Conservation (phyloP, 2,329 filamentous ascomycete genomes). For the Aspergillus versicolor region DNA sequence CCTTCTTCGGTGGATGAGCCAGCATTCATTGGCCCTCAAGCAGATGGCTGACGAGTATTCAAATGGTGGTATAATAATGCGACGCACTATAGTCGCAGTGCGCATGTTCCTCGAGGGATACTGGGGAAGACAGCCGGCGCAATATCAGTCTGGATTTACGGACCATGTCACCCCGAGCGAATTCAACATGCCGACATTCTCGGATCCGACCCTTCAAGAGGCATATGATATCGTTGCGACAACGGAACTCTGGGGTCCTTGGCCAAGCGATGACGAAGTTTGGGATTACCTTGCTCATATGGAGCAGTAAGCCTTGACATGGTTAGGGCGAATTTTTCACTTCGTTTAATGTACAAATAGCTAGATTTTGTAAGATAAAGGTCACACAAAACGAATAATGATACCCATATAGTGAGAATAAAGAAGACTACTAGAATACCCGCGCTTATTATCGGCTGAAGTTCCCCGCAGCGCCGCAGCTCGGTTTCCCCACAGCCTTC, state of each 20-base stretch:
- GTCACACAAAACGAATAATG: constrained; percentile 7
- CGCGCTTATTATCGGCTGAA: not conserved
- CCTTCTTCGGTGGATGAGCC: constrained; percentile 45
- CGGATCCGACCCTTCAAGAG: constrained; percentile 32
- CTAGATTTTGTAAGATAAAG: constrained; percentile 18
- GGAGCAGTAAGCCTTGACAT: not conserved
- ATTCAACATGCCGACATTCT: constrained; percentile 17
- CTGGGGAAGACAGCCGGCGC: constrained; percentile 18
- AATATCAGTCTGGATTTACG: not conserved
- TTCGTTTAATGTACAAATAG: constrained; percentile 18
- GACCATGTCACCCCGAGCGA: constrained; percentile 1
- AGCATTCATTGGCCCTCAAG: constrained; percentile 31
- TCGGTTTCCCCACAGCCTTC: constrained; percentile 15
- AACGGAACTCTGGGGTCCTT: constrained; percentile 37
- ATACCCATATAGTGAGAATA: constrained; percentile 13
- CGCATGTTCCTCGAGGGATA: constrained; percentile 42
- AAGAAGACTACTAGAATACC: too few species aligned
- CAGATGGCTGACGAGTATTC: constrained; percentile 34
- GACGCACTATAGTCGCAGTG: constrained; percentile 40
- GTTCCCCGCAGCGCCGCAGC: constrained; percentile 12
- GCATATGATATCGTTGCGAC: constrained; percentile 38
- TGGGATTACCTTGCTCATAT: constrained; percentile 30
- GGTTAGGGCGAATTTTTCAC: constrained; percentile 11
- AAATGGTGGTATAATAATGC: constrained; percentile 40
- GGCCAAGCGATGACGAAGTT: constrained; percentile 44